A percentile compares a stretch with the other conserved stretches of the same genome.
These are phyloP conservation scores for Penicillium capsulatum DNA, from an alignment of 2,329 filamentous ascomycete genomes.

Conservation along the genomic window DNA sequence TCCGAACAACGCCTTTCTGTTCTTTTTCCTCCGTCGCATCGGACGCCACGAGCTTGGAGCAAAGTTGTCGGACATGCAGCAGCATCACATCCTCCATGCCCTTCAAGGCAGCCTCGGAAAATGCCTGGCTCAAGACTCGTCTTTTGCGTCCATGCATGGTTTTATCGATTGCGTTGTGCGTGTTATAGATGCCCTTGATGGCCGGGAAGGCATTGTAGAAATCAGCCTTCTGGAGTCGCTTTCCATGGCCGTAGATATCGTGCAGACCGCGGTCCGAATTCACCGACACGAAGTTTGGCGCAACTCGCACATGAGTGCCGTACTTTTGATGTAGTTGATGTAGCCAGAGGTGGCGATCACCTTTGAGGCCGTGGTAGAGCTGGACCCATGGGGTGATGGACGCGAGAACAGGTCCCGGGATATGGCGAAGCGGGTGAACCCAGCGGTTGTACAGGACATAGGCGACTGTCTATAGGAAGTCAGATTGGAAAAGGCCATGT, in stretches of 20 bases:
- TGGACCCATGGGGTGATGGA: constrained; percentile 49
- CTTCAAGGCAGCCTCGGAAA: constrained; percentile 62
- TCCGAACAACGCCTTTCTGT: constrained; percentile 27
- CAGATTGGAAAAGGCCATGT: background rate
- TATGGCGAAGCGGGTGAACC: constrained; percentile 32
- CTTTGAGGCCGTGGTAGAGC: constrained; percentile 70
- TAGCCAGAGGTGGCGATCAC: constrained; percentile 69
- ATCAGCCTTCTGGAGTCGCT: constrained; percentile 55
- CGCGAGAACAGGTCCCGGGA: constrained; percentile 31
- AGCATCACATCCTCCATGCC: constrained; percentile 66
- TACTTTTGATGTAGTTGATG: constrained; percentile 68
- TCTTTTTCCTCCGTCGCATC: constrained; percentile 16
- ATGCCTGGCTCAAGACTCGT: constrained; percentile 67
- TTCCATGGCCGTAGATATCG: constrained; percentile 42
- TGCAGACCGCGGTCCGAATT: constrained; percentile 61
- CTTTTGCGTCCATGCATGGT: constrained; percentile 65
- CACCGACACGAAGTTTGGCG: constrained; percentile 72
- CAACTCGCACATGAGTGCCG: constrained; percentile 66
- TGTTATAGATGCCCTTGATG: constrained; percentile 61
- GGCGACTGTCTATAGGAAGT: constrained; percentile 19
- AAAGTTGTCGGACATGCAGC: constrained; percentile 63
- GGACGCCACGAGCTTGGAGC: constrained; percentile 34
- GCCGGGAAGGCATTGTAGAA: constrained; percentile 72
- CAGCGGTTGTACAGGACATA: constrained; percentile 36
- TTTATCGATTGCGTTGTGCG: constrained; percentile 68